Conservation (phyloP, 352 stramenopile species). For the Pythium vanterpoolii region DNA sequence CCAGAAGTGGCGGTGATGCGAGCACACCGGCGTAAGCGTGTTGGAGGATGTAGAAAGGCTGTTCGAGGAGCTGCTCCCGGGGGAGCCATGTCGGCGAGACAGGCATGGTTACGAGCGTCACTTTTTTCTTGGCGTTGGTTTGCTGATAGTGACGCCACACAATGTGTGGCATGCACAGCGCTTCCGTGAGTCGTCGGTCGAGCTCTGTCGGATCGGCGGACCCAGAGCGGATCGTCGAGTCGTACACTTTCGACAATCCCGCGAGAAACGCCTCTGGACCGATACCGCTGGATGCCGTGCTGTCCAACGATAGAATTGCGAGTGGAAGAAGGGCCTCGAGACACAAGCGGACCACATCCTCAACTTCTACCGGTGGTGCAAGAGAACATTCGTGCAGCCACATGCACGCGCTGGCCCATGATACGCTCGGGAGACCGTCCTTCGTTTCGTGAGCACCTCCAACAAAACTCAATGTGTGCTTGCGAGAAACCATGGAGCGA, state of each 20-base stretch:
- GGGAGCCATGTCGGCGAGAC: constrained; percentile 26
- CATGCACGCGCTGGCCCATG: constrained; percentile 8
- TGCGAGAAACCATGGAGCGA: constrained; percentile 5
- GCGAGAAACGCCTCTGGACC: constrained; percentile 27
- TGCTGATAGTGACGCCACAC: constrained; percentile 23
- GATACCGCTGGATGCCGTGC: constrained; percentile 1
- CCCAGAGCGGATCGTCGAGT: constrained; percentile 27
- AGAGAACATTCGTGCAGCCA: neutral
- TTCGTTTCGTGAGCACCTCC: neutral
- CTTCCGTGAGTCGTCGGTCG: constrained; percentile 40
- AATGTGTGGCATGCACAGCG: constrained; percentile 44
- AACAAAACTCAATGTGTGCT: neutral
- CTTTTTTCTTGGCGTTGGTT: constrained; percentile 10
- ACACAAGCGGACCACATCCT: neutral
- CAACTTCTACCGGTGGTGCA: neutral
- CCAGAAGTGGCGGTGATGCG: constrained; percentile 36
- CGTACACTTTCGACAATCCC: constrained; percentile 31
- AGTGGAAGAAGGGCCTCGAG: constrained; percentile 6
- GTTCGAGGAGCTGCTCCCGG: constrained; percentile 43
- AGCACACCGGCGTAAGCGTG: constrained; percentile 37
- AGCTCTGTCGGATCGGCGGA: constrained; percentile 25
- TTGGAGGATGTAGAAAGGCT: constrained; percentile 53
- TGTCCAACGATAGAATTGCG: constrained; percentile 6
- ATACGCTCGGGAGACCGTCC: constrained; percentile 3
- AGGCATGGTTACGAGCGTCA: constrained; percentile 6